phyloP scores from a whole-genome alignment of 2,329 filamentous ascomycete species.

The Cyphellophora europaea region DNA sequence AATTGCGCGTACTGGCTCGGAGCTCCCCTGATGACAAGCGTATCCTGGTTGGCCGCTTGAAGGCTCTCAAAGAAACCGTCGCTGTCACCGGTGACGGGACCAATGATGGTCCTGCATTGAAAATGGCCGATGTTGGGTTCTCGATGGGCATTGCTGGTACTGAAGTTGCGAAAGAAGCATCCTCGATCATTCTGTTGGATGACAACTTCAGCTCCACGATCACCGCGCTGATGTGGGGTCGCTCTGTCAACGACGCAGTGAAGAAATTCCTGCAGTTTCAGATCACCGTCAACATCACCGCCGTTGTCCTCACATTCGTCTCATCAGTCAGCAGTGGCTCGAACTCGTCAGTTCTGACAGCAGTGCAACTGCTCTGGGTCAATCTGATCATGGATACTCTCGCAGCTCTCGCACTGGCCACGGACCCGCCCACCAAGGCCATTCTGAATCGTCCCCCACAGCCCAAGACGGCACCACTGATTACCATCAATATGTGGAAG shows the following conservation, averaged over 20 bases:
- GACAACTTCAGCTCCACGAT: constrained; percentile 59
- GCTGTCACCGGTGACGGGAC: constrained; percentile 57
- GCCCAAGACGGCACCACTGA: constrained; percentile 63
- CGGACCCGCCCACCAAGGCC: constrained; percentile 75
- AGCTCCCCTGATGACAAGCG: constrained; percentile 60
- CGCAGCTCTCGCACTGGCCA: constrained; percentile 77
- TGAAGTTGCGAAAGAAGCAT: constrained; percentile 59
- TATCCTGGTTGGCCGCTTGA: constrained; percentile 52
- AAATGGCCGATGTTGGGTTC: constrained; percentile 58
- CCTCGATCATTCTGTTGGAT: constrained; percentile 58
- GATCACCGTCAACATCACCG: constrained; percentile 82
- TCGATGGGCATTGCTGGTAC: constrained; percentile 61
- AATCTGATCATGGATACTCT: constrained; percentile 98
- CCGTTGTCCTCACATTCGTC: constrained; percentile 78
- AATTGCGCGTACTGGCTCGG: constrained; percentile 54
- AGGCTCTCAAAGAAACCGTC: constrained; percentile 52
- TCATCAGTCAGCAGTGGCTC: constrained; percentile 64
- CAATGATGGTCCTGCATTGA: constrained; percentile 57
- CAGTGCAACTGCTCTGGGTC: constrained; percentile 90
- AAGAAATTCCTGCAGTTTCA: constrained; percentile 57
- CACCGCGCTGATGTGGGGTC: constrained; percentile 59
- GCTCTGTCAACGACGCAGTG: constrained; percentile 59
- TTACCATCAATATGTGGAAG: constrained; percentile 95
- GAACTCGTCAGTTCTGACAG: constrained; percentile 69
- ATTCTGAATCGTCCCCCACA: constrained; percentile 74